Conservation (phyloP, 768 basidiomycete species). For the Russula emetica region DNA sequence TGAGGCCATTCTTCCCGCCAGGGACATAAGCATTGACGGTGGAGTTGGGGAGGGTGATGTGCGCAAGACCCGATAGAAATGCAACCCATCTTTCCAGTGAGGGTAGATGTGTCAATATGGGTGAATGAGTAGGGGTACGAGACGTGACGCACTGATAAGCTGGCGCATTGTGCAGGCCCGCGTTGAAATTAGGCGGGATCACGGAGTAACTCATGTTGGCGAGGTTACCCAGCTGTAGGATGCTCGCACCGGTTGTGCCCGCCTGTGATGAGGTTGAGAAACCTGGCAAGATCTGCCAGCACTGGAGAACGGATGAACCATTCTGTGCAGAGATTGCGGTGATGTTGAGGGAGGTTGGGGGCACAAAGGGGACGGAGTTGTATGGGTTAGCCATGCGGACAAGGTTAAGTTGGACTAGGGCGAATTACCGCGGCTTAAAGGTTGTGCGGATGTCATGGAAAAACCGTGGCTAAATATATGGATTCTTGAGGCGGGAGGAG, state of each 20-base stretch:
- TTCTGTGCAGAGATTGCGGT: constrained; percentile 20
- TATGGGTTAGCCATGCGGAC: background rate
- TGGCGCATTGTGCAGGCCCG: constrained; percentile 51
- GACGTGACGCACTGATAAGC: constrained; percentile 35
- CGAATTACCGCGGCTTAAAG: background rate
- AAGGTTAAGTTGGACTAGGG: background rate
- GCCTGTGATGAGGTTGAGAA: constrained; percentile 30
- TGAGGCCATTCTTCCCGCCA: constrained; percentile 29
- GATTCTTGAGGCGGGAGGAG: too few species aligned
- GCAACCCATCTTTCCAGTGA: constrained; percentile 25
- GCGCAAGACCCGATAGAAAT: constrained; percentile 31
- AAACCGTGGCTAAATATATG: too few species aligned
- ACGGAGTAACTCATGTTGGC: constrained; percentile 32
- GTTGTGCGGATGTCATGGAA: background rate
- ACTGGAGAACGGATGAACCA: constrained; percentile 29
- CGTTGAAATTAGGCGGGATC: constrained; percentile 45
- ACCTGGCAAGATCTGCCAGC: constrained; percentile 31
- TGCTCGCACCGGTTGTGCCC: constrained; percentile 32
- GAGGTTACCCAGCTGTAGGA: constrained; percentile 29
- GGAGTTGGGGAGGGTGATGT: constrained; percentile 29
- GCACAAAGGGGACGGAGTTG: background rate
- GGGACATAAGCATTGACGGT: constrained; percentile 21
- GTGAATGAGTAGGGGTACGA: background rate
- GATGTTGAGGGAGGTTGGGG: constrained; percentile 20
- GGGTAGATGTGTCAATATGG: background rate